Evolutionary conservation across 495 filamentous ascomycete species (phyloP).

Genomic region (Aspergillus conjunctus): DNA sequence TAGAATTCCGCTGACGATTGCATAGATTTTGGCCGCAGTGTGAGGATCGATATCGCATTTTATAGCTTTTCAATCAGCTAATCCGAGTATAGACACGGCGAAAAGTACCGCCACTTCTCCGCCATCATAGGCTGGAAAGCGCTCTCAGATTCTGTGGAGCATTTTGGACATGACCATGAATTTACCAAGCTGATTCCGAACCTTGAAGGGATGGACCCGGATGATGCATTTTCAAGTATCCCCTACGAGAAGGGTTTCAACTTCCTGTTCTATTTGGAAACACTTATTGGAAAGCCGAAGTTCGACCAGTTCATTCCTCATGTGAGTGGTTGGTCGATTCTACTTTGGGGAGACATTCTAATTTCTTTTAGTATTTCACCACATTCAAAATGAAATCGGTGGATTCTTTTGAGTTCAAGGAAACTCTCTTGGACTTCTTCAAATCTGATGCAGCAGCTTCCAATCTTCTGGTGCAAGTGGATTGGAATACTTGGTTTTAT

Average conservation of each 20-base stretch:
- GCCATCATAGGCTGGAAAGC: constrained; percentile 73
- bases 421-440: constrained; percentile 85
- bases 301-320: constrained; percentile 94
- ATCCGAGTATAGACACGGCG: constrained; percentile 60
- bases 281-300: constrained; percentile 76
- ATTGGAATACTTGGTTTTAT: constrained; percentile 91
- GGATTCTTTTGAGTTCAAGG: constrained; percentile 90
- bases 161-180: constrained; percentile 78
- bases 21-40: constrained; percentile 33
- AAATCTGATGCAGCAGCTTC: constrained; percentile 63
- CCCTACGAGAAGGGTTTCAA: constrained; percentile 77
- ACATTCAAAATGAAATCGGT: constrained; percentile 78
- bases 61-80: constrained; percentile 16
- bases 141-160: constrained; percentile 71
- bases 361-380: constrained; percentile 69
- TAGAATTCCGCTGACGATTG: constrained; percentile 11
- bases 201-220: constrained; percentile 87
- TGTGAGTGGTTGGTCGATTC: constrained; percentile 35
- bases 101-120: constrained; percentile 85
- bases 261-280: constrained; percentile 83
- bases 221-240: constrained; percentile 89
- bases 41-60: constrained; percentile 16
- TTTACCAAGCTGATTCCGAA: constrained; percentile 89
- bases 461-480: constrained; percentile 66
- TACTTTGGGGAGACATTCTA: constrained; percentile 10